Base-by-base conservation (phyloP, 2,329 filamentous ascomycete species). In the Aspergillus fijiensis region DNA sequence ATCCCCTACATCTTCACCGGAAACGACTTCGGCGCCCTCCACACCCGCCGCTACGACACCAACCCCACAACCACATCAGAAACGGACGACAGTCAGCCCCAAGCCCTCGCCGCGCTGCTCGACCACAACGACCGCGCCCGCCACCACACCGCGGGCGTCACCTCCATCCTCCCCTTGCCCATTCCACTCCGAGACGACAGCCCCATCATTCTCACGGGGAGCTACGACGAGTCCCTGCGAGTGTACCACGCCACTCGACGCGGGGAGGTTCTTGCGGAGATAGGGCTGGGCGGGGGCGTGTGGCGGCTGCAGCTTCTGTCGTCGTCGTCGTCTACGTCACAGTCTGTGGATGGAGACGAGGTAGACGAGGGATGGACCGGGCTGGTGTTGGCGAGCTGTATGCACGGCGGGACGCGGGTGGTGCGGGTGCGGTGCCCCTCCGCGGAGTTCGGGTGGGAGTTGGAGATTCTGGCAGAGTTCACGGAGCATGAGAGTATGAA, bases 401-500 rank as follows among this genome's bases (percentile, higher is more conserved):
- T 98, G 94, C 90, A 97, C 78, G 91, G 90, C 2, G 95, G 95
- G 0, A 83, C 86, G 10, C 85, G 88, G 57, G 77, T 98, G n/a
- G 72, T 88, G 2, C 75, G 76, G 60, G 69, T 87, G 3, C 70
- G 61, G 21, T n/a, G 9, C n/a, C 5, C 11, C 49, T 14, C 11
- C 49, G 59, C 29, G 64, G 60, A 33, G 56, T 69, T 6, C 19
- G 61, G 77, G 58, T 92, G 88, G 84, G 70, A 69, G 1, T 87
- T 95, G 59, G 79, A 83, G 49, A 80, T 94, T 1, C 66, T 93
- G 51, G 87, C 84, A 0, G 84, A 82, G 55, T 96, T 96, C 70
- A 89, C 91, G 67, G 90, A 94, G 72, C 92, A 97, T 72, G 82
- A 90, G 77, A 96, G 92, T 73, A 96, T 97, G 92, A 96, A 96